These are phyloP conservation scores for Zostera marina DNA, from an alignment of 116 monocot genomes.

Conservation along the genomic window DNA sequence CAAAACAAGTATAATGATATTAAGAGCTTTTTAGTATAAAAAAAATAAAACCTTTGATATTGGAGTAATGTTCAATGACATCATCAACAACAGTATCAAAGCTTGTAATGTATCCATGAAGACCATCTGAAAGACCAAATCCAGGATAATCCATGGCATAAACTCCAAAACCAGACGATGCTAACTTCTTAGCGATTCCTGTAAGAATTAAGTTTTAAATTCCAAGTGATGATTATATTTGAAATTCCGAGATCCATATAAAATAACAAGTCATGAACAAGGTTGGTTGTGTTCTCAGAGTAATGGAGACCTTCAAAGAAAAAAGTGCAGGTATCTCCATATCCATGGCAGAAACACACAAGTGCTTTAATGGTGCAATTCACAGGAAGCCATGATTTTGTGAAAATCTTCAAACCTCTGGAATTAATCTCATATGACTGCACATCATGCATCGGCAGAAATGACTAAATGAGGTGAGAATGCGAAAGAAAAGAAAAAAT, in stretches of 20 bases:
- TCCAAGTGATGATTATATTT: background rate
- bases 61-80: slow-evolving; percentile 63
- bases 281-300: background rate
- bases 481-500: no score
- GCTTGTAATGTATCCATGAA: slow-evolving; percentile 88
- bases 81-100: slow-evolving; percentile 78
- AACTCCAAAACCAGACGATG: slow-evolving; percentile 75
- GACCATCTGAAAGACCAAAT: slow-evolving; percentile 94
- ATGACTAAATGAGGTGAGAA: no score
- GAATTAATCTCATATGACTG: slow-evolving; percentile 74
- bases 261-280: background rate
- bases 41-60: slow-evolving; percentile 52
- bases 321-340: slow-evolving; percentile 93
- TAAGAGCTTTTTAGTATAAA: background rate
- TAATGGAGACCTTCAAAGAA: slow-evolving; percentile 71
- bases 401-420: slow-evolving; percentile 74
- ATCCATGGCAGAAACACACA: slow-evolving; percentile 86
- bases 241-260: background rate
- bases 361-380: slow-evolving; percentile 39
- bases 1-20: no score
- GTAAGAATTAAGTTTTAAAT: background rate
- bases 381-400: slow-evolving; percentile 67
- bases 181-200: slow-evolving; percentile 87
- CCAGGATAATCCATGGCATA: slow-evolving; percentile 98
- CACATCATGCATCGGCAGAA: slow-evolving; percentile 1